Percentiles rank a stretch among this genome's conserved stretches.
These are phyloP conservation scores for Exophiala oligosperma DNA, from an alignment of 2,329 filamentous ascomycete genomes.

Conservation along the genomic window DNA sequence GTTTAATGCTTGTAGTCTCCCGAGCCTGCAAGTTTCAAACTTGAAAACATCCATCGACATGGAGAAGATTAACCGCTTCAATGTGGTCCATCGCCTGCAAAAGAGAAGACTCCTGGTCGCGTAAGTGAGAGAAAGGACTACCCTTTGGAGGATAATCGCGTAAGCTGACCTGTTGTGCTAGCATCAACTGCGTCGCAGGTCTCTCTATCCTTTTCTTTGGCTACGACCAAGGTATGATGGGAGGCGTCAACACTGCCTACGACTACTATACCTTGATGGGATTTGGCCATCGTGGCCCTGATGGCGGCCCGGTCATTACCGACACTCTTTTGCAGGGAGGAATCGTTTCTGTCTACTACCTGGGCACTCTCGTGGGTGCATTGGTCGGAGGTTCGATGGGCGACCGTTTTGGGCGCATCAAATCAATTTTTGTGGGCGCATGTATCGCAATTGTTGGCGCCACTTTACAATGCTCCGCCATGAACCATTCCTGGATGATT, in stretches of 20 bases:
- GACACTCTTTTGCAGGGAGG: slow-evolving; percentile 45
- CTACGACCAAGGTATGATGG: slow-evolving; percentile 27
- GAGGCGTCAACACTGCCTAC: slow-evolving; percentile 40
- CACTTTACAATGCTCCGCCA: not conserved
- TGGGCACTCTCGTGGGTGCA: slow-evolving; percentile 25
- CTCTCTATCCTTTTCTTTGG: not conserved
- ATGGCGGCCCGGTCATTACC: slow-evolving; percentile 20
- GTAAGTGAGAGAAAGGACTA: too few species aligned
- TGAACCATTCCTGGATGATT: slow-evolving; percentile 27
- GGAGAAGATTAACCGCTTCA: too few species aligned
- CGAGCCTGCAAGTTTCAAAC: too few species aligned
- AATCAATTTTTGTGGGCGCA: not conserved
- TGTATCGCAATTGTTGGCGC: not conserved
- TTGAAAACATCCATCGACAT: too few species aligned
- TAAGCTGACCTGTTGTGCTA: too few species aligned
- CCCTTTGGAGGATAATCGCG: too few species aligned
- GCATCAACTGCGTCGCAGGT: not conserved
- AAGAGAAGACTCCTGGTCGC: too few species aligned
- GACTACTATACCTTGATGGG: slow-evolving; percentile 7
- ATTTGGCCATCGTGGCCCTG: not conserved
- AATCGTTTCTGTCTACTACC: slow-evolving; percentile 46
- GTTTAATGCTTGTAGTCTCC: too few species aligned
- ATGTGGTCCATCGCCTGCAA: too few species aligned
- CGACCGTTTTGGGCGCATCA: not conserved
- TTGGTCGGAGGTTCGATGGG: slow-evolving; percentile 16